Base-by-base conservation (phyloP, 306 rosid genomes). In the Crataegus laevigata region DNA sequence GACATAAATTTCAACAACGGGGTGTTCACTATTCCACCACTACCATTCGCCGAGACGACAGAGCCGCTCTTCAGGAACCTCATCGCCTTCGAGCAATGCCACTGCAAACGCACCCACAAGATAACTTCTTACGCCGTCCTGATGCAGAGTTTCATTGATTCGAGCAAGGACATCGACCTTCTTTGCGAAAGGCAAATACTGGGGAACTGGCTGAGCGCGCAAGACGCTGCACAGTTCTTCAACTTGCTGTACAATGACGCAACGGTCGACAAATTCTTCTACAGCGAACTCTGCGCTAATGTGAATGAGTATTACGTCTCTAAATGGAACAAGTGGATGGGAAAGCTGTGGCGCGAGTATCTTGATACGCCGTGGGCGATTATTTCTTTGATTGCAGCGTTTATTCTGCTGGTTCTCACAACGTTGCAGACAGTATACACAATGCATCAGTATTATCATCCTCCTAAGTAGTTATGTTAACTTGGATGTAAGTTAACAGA, bases 301-400 rank as follows among this genome's bases (percentile, higher is more conserved):
- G 79, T 73, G 36, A 4, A 11, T 0, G 0, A 24, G 0, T 62
- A 67, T 21, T 42, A 68, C 71, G 4, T 15, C 0, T 1, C 3
- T 0, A 0, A n/a, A 2, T 67, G 75, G 62, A 68, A 66, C 11
- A 73, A 15, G 25, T 73, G 66, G 43, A 61, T 11, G 8, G 65
- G 14, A 32, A 61, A n/a, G 11, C 14, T 73, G 26, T 21, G 22
- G 82, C 64, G 73, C 12, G 72, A 73, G 13, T 73, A 82, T 61
- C 62, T 82, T 29, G 57, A 24, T 4, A 59, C 70, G 10, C 82
- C 82, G 1, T 82, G 85, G 85, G 51, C 76, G 3, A 29, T 30
- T 4, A 70, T 82, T 58, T 68, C 85, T 1, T 11, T 64, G 9
- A 0, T 69, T 25, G 77, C 69, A 0, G 70, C 66, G 3, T 9